Percentiles rank a stretch among this genome's conserved stretches.
Conservation (phyloP, 2,329 filamentous ascomycete genomes). For the Trichoderma cornu-damae region DNA sequence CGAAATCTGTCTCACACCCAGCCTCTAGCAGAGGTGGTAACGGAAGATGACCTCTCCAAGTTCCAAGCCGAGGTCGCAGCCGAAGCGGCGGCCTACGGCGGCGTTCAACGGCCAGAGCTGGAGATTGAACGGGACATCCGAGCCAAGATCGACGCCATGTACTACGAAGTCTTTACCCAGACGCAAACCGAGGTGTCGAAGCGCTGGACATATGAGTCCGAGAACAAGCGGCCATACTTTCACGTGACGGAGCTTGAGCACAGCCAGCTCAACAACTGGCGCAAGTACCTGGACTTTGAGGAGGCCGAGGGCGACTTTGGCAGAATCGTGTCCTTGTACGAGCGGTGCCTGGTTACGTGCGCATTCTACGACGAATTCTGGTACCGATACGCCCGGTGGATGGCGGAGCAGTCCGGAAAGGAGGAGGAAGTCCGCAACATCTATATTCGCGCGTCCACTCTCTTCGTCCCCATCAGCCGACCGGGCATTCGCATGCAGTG, state of each 20-base stretch:
- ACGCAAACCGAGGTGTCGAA: conserved; percentile 87
- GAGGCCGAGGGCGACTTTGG: conserved; percentile 74
- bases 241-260: conserved; percentile 91
- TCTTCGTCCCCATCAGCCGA: conserved; percentile 81
- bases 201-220: conserved; percentile 90
- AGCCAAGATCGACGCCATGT: conserved; percentile 70
- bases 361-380: conserved; percentile 97
- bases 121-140: conserved; percentile 83
- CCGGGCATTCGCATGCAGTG: conserved; percentile 83
- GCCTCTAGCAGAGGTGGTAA: conserved; percentile 67
- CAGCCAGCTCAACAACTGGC: conserved; percentile 80
- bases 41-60: conserved; percentile 60
- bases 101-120: conserved; percentile 58
- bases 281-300: conserved; percentile 94
- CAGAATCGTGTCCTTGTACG: conserved; percentile 79
- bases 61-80: conserved; percentile 68
- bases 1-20: conserved; percentile 67
- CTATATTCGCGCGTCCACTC: conserved; percentile 76
- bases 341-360: conserved; percentile 86
- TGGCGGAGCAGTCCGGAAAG: conserved; percentile 72
- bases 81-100: conserved; percentile 51
- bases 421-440: conserved; percentile 89
- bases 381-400: conserved; percentile 96
- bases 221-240: conserved; percentile 94
- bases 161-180: conserved; percentile 72